Base-by-base conservation (phyloP, 2,329 filamentous ascomycete genomes). In the Botrytis fragariae region DNA sequence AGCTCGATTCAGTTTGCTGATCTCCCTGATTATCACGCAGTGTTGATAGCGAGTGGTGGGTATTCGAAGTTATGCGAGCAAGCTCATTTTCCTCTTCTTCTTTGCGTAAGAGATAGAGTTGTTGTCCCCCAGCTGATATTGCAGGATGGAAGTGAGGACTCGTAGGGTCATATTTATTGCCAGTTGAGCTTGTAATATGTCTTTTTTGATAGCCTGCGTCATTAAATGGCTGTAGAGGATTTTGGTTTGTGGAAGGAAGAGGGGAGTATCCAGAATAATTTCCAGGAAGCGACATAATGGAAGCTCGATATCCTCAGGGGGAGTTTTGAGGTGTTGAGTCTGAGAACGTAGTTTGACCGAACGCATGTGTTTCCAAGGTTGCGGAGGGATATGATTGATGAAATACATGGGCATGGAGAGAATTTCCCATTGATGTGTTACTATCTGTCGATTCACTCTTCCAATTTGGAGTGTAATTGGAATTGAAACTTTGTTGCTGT, bases 91-190 rank as follows among this genome's bases (percentile, higher is more conserved):
- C 7, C n/a, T 68, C 48, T 68, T 44, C 48, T 42, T 22, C 3
- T 12, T 54, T 42, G 9, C n/a, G 65, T 42, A 37, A 9, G 1
- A 25, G 16, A 18, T 42, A 42, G 37, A 59, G 48, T 12, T 42
- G 16, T 8, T 42, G 65, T 25, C 25, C 65, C 14, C 42, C 16
- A 22, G 16, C 3, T 32, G 65, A 57, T 69, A 57, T 42, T 8
- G 65, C 48, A 16, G 48, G 65, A 42, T 69, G 65, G 4, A 57
- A 69, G n/a, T n/a, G 48, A 44, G 48, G 37, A 57, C 35, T 69
- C 5, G 37, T 25, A 18, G 65, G 65, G 25, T 57, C 48, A 22
- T 69, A 32, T 9, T 10, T 12, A 22, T 12, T 35, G 29, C 6
- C 10, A 42, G 5, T 57, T 32, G 65, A 42, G 51, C 10, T 5